Evolutionary conservation across 345 rosid genomes (phyloP), one percentile per base, ranked within the genome.

Genomic region (Passiflora organensis): DNA sequence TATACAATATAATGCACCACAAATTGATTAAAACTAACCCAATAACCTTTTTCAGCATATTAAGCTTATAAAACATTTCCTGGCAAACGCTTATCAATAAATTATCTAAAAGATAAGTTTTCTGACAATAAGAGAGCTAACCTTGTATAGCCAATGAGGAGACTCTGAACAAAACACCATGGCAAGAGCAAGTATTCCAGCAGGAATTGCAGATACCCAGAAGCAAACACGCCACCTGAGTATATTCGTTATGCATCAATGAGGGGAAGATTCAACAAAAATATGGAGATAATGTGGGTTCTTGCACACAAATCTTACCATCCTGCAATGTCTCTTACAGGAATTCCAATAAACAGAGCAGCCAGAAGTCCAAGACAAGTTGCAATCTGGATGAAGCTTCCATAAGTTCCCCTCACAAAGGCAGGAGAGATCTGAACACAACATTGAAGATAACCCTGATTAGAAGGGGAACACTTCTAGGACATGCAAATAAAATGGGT

Each of bases 151-250:
- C 99, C 99, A 93, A 51, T 81, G 86, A 4, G 96, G 99, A 73
- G 83, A 75, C 69, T 93, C 99, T 6, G 77, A 95, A 73, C 94
- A 93, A 64, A 89, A 71, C 59, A 67, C 55, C 89, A 93, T 93
- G 52, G 80, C 83, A 38, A 93, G 53, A 70, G 81, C 91, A 44
- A 93, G 96, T 42, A 76, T 55, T 17, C 79, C 79, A 70, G 99
- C 94, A 55, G 99, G 96, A 81, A 93, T 66, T 18, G 72, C 73
- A 43, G 99, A 86, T 55, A 80, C 65, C 94, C 84, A 84, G 60
- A 93, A 93, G 72, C 99, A 93, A 61, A 80, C 67, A 59, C 96
- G 94, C 99, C 99, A 93, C 99, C 96, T 89, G 58, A 48, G 37
- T 39, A 67, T 48, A 69, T 48, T 37, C 20, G 12, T 14, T 11